Base-by-base conservation (phyloP, 768 basidiomycete species). In the Mycena pura region DNA sequence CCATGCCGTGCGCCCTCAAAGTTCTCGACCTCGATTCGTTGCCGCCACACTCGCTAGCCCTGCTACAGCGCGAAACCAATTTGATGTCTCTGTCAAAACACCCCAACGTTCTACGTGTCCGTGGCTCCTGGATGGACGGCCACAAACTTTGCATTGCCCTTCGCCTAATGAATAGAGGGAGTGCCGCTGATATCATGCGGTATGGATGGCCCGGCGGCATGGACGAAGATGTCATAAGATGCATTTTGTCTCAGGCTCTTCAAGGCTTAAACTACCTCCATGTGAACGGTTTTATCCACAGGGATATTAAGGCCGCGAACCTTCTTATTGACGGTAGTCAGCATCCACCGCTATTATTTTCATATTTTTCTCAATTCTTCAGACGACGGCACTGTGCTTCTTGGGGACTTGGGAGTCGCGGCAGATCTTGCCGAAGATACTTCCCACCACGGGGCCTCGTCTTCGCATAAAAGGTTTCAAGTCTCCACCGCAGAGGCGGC, bases 271-370 rank as follows among this genome's bases (percentile, higher is more conserved):
- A 93, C 66, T 94, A 95, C 66, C 83, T 95, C n/a, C 93, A 96
- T 69, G 81, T 85, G 54, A 96, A 95, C 62, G 92, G 91, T 0
- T 91, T 93, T 72, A 91, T 94, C n/a, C 93, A 98, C 71, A 86
- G 96, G 25, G 96, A 98, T 70, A 74, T 98, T 68, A 98, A 98
- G 76, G 93, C 94, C 4, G 96, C 93, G 13, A 98, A 98, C 70
- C 81, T 98, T 10, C 88, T 98, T 47, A 86, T 96, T 7, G 58
- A 60, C 25, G 44, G 28, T 52, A 31, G 9, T 24, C 6, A 14
- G 1, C 46, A 40, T 21, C 22, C 24, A 10, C 17, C 31, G 7
- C 14, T n/a, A 19, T 21, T 25, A 0, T 9, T 50, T 58, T 59
- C 25, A 64, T 32, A 24, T 28, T 39, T 40, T 32, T 4, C 24